Percentiles rank a stretch among this genome's conserved stretches.
Evolutionary conservation across 2,329 filamentous ascomycete genomes (phyloP).

Genomic region (Cordyceps javanica): DNA sequence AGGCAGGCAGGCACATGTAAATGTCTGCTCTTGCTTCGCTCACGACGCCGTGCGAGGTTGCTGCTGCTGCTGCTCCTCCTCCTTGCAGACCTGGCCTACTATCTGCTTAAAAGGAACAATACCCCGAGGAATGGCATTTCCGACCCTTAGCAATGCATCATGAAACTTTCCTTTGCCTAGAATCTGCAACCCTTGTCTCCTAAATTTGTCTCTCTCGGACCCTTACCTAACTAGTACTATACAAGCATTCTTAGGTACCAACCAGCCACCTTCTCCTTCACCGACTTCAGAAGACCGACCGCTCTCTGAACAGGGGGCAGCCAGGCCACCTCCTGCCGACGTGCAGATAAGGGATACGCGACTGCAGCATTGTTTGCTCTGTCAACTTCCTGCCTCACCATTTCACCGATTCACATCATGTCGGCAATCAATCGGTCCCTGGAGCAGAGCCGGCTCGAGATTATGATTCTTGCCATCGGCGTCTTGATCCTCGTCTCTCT

Average conservation of each 20-base stretch:
- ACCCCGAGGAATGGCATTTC: neutral
- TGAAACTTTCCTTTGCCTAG: neutral
- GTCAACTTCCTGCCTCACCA: neutral
- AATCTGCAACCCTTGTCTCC: neutral
- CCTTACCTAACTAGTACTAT: slow-evolving; percentile 5
- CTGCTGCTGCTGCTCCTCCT: slow-evolving; percentile 1
- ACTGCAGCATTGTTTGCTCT: neutral
- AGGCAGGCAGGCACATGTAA: slow-evolving; percentile 7
- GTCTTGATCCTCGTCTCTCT: slow-evolving; percentile 28
- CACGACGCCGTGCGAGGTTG: neutral
- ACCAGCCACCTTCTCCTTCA: slow-evolving; percentile 11
- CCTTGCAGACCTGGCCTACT: neutral
- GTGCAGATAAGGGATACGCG: neutral
- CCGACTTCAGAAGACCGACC: slow-evolving; percentile 11
- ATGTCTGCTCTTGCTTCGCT: slow-evolving; percentile 4
- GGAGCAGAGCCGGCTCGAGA: slow-evolving; percentile 27
- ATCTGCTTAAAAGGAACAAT: neutral
- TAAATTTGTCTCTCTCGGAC: slow-evolving; percentile 1
- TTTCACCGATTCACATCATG: slow-evolving; percentile 4
- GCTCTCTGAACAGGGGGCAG: neutral
- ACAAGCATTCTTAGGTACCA: slow-evolving; percentile 8
- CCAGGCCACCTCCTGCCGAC: neutral
- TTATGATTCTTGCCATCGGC: slow-evolving; percentile 27
- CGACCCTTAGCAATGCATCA: neutral
- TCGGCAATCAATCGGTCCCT: slow-evolving; percentile 18